phyloP scores from a whole-genome alignment of 805 yeast species.

The Teunomyces funiuensis region DNA sequence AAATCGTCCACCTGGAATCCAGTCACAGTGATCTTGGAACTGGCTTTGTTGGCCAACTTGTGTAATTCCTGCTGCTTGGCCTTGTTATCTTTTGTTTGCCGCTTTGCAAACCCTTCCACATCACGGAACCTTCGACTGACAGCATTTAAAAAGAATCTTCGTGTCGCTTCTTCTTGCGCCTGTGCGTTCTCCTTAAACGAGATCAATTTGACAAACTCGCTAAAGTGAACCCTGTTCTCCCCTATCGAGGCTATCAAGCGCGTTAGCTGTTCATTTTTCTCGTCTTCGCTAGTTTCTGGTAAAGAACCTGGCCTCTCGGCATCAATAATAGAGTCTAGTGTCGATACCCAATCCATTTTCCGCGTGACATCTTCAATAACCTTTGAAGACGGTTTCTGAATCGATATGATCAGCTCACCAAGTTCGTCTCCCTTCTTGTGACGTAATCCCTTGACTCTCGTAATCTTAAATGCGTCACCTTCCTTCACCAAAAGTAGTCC shows the following conservation, averaged over 20 bases:
- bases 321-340: neutral
- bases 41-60: slow-evolving; percentile 30
- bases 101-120: slow-evolving; percentile 86
- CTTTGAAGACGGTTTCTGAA: slow-evolving; percentile 33
- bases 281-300: slow-evolving; percentile 7
- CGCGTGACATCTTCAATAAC: slow-evolving; percentile 42
- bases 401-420: slow-evolving; percentile 7
- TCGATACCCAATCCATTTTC: slow-evolving; percentile 47
- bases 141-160: slow-evolving; percentile 38
- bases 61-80: slow-evolving; percentile 48
- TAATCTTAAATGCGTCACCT: slow-evolving; percentile 46
- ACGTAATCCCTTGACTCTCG: slow-evolving; percentile 78
- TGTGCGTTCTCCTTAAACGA: slow-evolving; percentile 30
- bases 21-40: slow-evolving; percentile 62
- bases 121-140: slow-evolving; percentile 76
- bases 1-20: slow-evolving; percentile 72
- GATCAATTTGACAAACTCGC: slow-evolving; percentile 19
- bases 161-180: slow-evolving; percentile 20
- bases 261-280: slow-evolving; percentile 15
- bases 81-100: slow-evolving; percentile 71
- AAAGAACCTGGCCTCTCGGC: neutral
- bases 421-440: slow-evolving; percentile 41
- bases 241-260: slow-evolving; percentile 15
- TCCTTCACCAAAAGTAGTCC: slow-evolving; percentile 64
- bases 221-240: slow-evolving; percentile 2